These are phyloP conservation scores for Penicillium lagena DNA, from an alignment of 495 filamentous ascomycete species.

Conservation along the genomic window DNA sequence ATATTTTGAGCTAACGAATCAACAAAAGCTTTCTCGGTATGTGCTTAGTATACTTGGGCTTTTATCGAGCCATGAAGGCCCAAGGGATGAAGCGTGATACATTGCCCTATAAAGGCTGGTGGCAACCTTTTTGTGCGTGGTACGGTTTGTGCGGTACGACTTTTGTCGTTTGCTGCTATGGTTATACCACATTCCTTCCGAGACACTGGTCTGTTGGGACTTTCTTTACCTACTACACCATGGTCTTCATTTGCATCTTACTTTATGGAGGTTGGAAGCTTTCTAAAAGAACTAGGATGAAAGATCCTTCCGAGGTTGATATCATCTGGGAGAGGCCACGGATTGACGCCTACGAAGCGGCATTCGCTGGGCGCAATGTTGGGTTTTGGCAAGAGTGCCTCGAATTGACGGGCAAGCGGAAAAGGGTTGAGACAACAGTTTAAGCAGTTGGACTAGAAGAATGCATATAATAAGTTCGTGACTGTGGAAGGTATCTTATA, in stretches of 20 bases:
- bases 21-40: not conserved
- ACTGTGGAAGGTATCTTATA: no score
- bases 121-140: conserved; percentile 53
- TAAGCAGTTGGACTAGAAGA: no score
- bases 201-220: conserved; percentile 30
- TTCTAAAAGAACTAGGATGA: conserved; percentile 41
- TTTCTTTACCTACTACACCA: conserved; percentile 55
- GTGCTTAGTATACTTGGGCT: conserved; percentile 50
- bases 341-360: conserved; percentile 16
- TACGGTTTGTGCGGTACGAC: conserved; percentile 37
- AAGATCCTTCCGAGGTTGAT: conserved; percentile 42
- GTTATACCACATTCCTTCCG: conserved; percentile 48
- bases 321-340: conserved; percentile 36
- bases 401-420: no score
- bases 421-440: no score
- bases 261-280: conserved; percentile 50
- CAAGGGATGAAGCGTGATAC: conserved; percentile 47
- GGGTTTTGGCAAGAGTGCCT: no score
- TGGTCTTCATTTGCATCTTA: conserved; percentile 42
- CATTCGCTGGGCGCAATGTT: no score
- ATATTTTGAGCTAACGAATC: no score
- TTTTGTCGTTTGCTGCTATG: conserved; percentile 39
- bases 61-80: conserved; percentile 46
- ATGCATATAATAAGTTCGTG: no score
- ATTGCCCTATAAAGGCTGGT: conserved; percentile 49